Conservation (phyloP, 768 basidiomycete genomes). For the Boletus rex-veris region DNA sequence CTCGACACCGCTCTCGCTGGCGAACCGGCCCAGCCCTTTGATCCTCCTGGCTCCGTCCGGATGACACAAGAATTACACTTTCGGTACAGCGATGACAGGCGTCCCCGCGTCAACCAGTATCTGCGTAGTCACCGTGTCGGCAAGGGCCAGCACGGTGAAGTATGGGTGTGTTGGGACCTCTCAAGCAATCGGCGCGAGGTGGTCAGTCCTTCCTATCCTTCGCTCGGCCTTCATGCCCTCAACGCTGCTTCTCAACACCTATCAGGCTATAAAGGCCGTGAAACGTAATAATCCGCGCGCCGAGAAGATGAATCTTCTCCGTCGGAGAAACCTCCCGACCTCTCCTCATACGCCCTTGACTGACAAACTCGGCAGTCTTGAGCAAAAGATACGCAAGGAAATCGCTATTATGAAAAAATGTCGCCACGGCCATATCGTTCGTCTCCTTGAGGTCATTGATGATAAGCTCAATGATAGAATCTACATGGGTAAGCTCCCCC, state of each 20-base stretch:
- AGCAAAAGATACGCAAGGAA: constrained; percentile 85
- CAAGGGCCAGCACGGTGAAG: constrained; percentile 87
- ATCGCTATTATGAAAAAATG: constrained; percentile 99
- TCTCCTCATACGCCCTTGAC: constrained; percentile 53
- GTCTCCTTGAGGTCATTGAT: constrained; percentile 92
- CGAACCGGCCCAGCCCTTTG: constrained; percentile 34
- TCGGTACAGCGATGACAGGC: constrained; percentile 39
- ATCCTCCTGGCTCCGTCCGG: constrained; percentile 44
- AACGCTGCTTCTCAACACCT: constrained; percentile 3
- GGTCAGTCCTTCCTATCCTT: constrained; percentile 30
- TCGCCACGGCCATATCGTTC: constrained; percentile 83
- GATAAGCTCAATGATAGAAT: constrained; percentile 85
- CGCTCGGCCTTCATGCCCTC: constrained; percentile 3
- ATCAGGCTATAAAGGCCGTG: constrained; percentile 77
- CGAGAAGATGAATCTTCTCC: constrained; percentile 55
- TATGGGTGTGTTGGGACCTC: constrained; percentile 67
- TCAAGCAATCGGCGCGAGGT: constrained; percentile 46
- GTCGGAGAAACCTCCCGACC: constrained; percentile 43
- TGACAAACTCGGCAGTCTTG: constrained; percentile 66
- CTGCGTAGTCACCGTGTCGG: constrained; percentile 73
- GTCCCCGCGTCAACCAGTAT: constrained; percentile 80
- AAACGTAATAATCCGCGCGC: constrained; percentile 68
- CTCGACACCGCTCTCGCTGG: constrained; percentile 33
- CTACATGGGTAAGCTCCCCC: constrained; percentile 78
- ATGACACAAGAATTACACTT: constrained; percentile 46